Evolutionary conservation across 2,329 filamentous ascomycete genomes (phyloP), one percentile per base, ranked within the genome.

Genomic region (Teratosphaeria destructans): DNA sequence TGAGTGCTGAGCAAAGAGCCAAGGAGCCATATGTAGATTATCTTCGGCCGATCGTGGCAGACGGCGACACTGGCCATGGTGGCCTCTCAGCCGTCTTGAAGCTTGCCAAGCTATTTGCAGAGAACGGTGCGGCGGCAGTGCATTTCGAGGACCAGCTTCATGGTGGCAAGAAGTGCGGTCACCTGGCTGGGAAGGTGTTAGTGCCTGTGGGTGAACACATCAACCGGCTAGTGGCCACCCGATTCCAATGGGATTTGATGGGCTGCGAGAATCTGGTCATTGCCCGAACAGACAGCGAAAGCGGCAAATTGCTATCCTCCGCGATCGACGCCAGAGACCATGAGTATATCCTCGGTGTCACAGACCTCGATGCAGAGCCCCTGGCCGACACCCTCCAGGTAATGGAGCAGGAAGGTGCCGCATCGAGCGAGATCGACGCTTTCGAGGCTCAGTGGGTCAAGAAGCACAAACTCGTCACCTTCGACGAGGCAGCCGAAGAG

Each of bases 171-270:
- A 99, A 97, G 77, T 99, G 94, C 71, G 94, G 94, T 16, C 94
- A 99, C 76, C 79, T 97, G 62, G 94, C 94, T 0, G 94, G 94
- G 66, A 99, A 97, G 74, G 94, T 97, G 1, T 80, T 99, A 8
- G 94, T 97, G 2, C 93, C 94, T 0, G 85, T 92, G 0, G 89
- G 91, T 62, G 94, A 97, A 73, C 94, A 99, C 78, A 95, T 97
- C 79, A 96, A 96, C 77, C 87, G 94, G 32, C 84, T 99, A 4
- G 86, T 91, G 23, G 92, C 94, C 1, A 86, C 93, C 3, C 86
- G 94, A 61, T 96, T 96, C 78, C 94, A 99, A 72, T 99, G 93
- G 93, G 94, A 99, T 70, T 81, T 96, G 67, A 97, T 99, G 93
- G 94, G 93, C 54, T 86, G 85, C 57, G 94, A 99, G 77, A 97